Evolutionary conservation across 306 rosid genomes (phyloP).

Genomic region (Quercus robur): DNA sequence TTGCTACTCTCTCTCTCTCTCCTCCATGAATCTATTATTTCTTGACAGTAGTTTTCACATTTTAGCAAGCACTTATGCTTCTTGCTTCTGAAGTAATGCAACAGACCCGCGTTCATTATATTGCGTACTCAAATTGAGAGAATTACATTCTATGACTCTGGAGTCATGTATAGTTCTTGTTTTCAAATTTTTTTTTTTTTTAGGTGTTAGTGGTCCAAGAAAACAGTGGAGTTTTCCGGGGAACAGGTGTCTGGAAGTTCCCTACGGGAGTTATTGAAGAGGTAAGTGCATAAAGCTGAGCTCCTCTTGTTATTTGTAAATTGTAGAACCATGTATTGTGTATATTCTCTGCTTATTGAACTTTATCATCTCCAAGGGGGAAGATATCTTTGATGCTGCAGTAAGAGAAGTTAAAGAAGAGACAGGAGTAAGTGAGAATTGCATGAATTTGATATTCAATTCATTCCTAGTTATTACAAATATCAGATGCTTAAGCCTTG

Average conservation of each 20-base stretch:
- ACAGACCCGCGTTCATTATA: not conserved
- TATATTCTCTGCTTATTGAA: slow-evolving; percentile 19
- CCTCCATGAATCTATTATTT: not conserved
- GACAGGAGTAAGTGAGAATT: slow-evolving; percentile 64
- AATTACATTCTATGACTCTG: not conserved
- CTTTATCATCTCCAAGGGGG: slow-evolving; percentile 52
- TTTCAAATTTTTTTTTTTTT: not conserved
- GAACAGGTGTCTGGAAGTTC: slow-evolving; percentile 71
- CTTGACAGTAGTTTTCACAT: not conserved
- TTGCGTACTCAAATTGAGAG: not conserved
- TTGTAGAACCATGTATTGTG: not conserved
- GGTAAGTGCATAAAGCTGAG: slow-evolving; percentile 33
- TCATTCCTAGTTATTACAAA: slow-evolving; percentile 5
- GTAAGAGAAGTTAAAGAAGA: slow-evolving; percentile 90
- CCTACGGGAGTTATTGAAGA: slow-evolving; percentile 88
- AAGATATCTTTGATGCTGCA: slow-evolving; percentile 73
- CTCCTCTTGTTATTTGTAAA: not conserved
- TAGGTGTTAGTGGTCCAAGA: slow-evolving; percentile 88
- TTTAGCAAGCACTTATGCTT: not conserved
- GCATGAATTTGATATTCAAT: not conserved
- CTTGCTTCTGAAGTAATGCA: not conserved
- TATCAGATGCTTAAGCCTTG: not conserved
- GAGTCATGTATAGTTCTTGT: not conserved
- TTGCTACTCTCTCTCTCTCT: not conserved
- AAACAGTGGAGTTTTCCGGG: slow-evolving; percentile 55